Evolutionary conservation across 2,329 filamentous ascomycete species (phyloP).

Genomic region (Parastagonospora nodorum): DNA sequence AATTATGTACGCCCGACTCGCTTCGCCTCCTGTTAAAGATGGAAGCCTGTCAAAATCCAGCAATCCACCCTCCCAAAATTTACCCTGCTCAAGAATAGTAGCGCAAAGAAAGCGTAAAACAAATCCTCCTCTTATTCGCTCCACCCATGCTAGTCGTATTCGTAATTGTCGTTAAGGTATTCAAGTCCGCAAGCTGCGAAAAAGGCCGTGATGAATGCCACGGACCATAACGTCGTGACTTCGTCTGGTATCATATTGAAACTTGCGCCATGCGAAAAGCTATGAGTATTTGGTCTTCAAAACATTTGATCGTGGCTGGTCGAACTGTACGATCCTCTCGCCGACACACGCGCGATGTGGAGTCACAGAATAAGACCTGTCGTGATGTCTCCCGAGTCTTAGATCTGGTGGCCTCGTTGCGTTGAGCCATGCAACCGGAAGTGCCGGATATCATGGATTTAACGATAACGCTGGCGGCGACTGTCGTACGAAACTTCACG

Average conservation of each 20-base stretch:
- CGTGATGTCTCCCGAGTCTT: constrained; percentile 4
- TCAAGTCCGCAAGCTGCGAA: constrained; percentile 13
- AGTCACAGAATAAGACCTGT: constrained; percentile 13
- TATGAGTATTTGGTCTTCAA: constrained; percentile 1
- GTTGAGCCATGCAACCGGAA: not conserved
- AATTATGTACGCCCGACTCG: constrained; percentile 2
- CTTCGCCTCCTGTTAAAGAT: not conserved
- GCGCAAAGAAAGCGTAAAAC: constrained; percentile 17
- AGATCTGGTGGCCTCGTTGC: not conserved
- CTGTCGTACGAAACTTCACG: constrained; percentile 70
- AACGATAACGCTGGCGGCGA: constrained; percentile 45
- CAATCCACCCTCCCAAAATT: not conserved
- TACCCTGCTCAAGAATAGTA: constrained; percentile 9
- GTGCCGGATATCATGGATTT: constrained; percentile 8
- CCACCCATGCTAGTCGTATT: constrained; percentile 44
- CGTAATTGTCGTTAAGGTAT: constrained; percentile 42
- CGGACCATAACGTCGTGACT: constrained; percentile 33
- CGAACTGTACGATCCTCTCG: constrained; percentile 14
- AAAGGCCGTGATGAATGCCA: constrained; percentile 17
- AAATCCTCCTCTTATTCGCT: constrained; percentile 28
- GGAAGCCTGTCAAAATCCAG: not conserved
- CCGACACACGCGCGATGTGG: constrained; percentile 17
- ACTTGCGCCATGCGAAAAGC: constrained; percentile 20
- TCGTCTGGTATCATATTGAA: constrained; percentile 38
- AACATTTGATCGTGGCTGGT: constrained; percentile 11